Conservation (phyloP, 2,329 filamentous ascomycete species). For the Leptodontidium sp. region DNA sequence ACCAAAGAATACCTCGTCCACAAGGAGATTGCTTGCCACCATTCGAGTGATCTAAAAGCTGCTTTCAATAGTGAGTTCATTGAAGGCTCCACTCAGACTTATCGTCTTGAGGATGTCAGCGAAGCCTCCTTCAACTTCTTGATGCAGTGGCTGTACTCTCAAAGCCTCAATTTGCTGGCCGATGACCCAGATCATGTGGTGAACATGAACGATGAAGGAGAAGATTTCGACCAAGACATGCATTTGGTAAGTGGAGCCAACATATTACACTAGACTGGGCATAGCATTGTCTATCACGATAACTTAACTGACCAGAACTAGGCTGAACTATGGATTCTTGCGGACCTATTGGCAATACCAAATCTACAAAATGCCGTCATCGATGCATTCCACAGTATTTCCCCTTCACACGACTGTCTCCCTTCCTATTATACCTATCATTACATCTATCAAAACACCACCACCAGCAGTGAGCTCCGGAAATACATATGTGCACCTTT, state of each 20-base stretch:
- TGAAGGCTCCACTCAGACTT: conserved; percentile 25
- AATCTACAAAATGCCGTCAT: conserved; percentile 8
- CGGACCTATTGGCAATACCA: conserved; percentile 15
- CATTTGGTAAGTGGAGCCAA: neutral
- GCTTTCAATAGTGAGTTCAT: conserved; percentile 24
- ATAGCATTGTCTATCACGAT: neutral
- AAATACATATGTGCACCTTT: neutral
- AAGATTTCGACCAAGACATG: neutral
- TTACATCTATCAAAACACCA: neutral
- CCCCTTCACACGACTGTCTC: neutral
- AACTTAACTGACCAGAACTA: neutral
- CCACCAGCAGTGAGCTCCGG: neutral
- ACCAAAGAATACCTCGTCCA: conserved; percentile 23
- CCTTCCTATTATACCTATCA: neutral
- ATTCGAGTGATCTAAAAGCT: conserved; percentile 19
- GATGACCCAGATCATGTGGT: neutral
- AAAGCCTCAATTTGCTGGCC: neutral
- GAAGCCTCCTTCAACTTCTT: neutral
- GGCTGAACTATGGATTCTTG: conserved; percentile 21
- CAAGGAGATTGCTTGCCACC: conserved; percentile 26
- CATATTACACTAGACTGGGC: neutral
- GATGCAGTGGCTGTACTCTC: conserved; percentile 26
- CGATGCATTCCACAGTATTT: neutral
- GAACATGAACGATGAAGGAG: neutral
- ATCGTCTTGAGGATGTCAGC: conserved; percentile 20